Conservation (phyloP, 805 yeast genomes). For the Candida maesae region DNA sequence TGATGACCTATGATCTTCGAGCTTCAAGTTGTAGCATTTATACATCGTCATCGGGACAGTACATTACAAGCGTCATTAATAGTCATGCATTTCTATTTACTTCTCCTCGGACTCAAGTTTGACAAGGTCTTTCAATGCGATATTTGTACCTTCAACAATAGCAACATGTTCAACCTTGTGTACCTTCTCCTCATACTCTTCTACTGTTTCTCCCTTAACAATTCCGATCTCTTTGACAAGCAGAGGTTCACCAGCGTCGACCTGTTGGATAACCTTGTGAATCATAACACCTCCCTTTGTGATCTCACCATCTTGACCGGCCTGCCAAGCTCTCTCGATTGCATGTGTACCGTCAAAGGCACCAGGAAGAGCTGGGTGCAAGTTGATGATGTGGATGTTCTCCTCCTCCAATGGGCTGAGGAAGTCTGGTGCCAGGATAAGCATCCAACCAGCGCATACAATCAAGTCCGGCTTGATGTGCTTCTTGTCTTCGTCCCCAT, state of each 20-base stretch:
- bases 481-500: conserved; percentile 29
- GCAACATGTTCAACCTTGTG: conserved; percentile 85
- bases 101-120: conserved; percentile 2
- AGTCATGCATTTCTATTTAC: not conserved
- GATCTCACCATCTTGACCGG: conserved; percentile 81
- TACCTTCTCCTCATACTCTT: conserved; percentile 76
- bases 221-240: conserved; percentile 76
- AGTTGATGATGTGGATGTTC: conserved; percentile 76
- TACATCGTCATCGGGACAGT: too few relatives aligned
- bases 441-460: conserved; percentile 99
- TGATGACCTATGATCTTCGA: too few relatives aligned
- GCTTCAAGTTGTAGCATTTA: too few relatives aligned
- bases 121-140: conserved; percentile 41
- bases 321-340: conserved; percentile 93
- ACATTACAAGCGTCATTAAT: not conserved
- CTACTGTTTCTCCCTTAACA: conserved; percentile 68
- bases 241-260: conserved; percentile 89
- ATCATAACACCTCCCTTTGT: conserved; percentile 91
- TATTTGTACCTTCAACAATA: conserved; percentile 84
- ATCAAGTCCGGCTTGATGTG: conserved; percentile 71
- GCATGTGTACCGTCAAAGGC: conserved; percentile 97
- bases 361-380: conserved; percentile 97
- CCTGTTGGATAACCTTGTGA: conserved; percentile 93
- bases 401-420: conserved; percentile 58
- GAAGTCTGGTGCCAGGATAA: conserved; percentile 78